These are phyloP conservation scores for Gnetum montanum DNA, from an alignment of 75 land plant species.

Conservation along the genomic window DNA sequence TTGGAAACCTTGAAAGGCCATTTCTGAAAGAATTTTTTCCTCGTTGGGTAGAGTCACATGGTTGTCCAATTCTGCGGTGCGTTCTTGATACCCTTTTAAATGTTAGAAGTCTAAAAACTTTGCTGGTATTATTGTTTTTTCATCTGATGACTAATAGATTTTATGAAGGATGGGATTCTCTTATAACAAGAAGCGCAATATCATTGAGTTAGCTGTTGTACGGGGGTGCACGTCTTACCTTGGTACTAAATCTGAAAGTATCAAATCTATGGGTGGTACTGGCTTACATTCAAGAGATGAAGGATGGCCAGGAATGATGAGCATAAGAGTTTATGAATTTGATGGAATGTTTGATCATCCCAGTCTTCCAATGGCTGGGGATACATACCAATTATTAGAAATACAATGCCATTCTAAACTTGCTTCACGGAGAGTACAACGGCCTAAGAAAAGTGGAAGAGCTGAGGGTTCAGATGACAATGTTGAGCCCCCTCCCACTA, in stretches of 20 bases:
- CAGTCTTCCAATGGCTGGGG: slow-evolving; percentile 87
- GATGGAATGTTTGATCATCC: slow-evolving; percentile 99
- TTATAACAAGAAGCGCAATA: slow-evolving; percentile 84
- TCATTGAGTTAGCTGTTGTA: slow-evolving; percentile 78
- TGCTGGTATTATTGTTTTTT: too few relatives aligned
- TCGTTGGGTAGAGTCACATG: slow-evolving; percentile 87
- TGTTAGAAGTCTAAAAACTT: background rate
- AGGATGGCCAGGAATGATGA: slow-evolving; percentile 99
- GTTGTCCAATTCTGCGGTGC: slow-evolving; percentile 88
- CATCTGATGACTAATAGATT: too few relatives aligned
- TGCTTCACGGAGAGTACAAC: slow-evolving; percentile 75
- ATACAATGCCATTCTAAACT: slow-evolving; percentile 93
- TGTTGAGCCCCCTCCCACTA: slow-evolving; percentile 36
- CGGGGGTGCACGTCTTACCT: slow-evolving; percentile 57
- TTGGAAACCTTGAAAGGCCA: slow-evolving; percentile 95
- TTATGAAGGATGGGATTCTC: slow-evolving; percentile 81
- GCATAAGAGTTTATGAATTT: slow-evolving; percentile 79
- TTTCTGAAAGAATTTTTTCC: slow-evolving; percentile 94
- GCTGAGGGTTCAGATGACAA: slow-evolving; percentile 85
- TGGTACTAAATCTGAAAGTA: slow-evolving; percentile 3
- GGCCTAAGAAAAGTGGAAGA: slow-evolving; percentile 79
- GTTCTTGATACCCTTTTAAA: background rate
- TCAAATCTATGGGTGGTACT: slow-evolving; percentile 13
- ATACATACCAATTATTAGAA: slow-evolving; percentile 75
- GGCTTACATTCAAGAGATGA: slow-evolving; percentile 39